phyloP scores from a whole-genome alignment of 2,329 filamentous ascomycete species.

The Sporothrix variecibatus region DNA sequence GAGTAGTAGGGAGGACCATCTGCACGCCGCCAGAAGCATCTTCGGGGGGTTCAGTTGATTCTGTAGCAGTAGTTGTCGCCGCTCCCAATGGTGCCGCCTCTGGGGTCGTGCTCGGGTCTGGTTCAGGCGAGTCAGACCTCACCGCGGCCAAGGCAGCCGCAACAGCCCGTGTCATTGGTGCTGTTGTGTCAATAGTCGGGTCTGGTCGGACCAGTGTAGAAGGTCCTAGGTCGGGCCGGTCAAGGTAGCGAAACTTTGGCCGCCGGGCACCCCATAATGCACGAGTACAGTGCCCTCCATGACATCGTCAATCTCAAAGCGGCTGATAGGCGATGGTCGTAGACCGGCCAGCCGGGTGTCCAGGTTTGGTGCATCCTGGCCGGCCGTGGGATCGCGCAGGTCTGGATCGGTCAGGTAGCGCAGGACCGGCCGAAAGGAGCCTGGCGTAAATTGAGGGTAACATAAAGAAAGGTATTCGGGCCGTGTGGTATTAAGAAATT shows the following conservation, averaged over 20 bases:
- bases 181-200: background rate
- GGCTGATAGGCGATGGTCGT: background rate
- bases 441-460: background rate
- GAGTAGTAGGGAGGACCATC: background rate
- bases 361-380: background rate
- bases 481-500: background rate
- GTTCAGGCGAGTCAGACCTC: background rate
- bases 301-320: conserved; percentile 17
- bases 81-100: background rate
- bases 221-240: background rate
- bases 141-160: background rate
- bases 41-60: background rate
- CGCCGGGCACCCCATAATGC: conserved; percentile 1
- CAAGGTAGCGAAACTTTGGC: background rate
- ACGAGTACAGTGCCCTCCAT: background rate
- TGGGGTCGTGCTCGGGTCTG: background rate
- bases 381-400: background rate
- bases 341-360: background rate
- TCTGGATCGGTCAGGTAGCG: conserved; percentile 13
- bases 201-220: background rate
- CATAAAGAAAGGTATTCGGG: conserved; percentile 8
- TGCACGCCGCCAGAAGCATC: background rate
- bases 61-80: background rate
- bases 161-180: background rate
- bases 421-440: background rate